phyloP scores from a whole-genome alignment of 352 stramenopile species.

The Phytophthora agathidicida region DNA sequence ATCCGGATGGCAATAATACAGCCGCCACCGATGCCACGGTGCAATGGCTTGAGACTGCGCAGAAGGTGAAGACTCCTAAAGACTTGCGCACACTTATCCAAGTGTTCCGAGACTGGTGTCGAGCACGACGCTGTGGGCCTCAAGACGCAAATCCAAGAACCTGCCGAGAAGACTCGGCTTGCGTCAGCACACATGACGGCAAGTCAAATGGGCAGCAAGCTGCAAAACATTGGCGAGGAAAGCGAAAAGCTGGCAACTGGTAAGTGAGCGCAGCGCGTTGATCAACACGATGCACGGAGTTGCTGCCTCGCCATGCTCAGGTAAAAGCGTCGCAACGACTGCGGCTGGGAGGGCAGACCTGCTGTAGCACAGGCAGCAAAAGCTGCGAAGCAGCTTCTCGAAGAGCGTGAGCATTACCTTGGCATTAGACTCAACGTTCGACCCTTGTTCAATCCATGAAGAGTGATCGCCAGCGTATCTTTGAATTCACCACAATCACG shows the following conservation, averaged over 20 bases:
- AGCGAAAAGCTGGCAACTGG: conserved; percentile 69
- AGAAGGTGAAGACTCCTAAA: conserved; percentile 68
- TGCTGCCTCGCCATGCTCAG: conserved; percentile 53
- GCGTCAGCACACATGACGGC: conserved; percentile 78
- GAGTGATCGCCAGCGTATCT: conserved; percentile 69
- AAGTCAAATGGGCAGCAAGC: conserved; percentile 78
- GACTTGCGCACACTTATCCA: conserved; percentile 83
- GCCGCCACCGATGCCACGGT: conserved; percentile 34
- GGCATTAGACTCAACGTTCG: conserved; percentile 57
- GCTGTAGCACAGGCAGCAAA: conserved; percentile 21
- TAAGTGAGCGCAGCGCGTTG: conserved; percentile 59
- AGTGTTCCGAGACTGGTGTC: conserved; percentile 81
- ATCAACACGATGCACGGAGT: conserved; percentile 77
- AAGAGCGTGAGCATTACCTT: conserved; percentile 88
- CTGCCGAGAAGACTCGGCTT: conserved; percentile 61
- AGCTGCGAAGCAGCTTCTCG: conserved; percentile 53
- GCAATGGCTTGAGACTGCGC: conserved; percentile 61
- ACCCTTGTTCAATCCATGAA: conserved; percentile 61
- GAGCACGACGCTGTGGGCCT: conserved; percentile 48
- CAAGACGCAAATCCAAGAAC: conserved; percentile 39
- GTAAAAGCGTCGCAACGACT: conserved; percentile 34
- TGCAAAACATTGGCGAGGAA: conserved; percentile 83
- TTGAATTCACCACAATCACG: conserved; percentile 57
- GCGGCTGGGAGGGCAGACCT: conserved; percentile 12
- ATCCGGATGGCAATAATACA: conserved; percentile 53